phyloP scores from a whole-genome alignment of 139 green algal species.

The Tetraselmis striata region DNA sequence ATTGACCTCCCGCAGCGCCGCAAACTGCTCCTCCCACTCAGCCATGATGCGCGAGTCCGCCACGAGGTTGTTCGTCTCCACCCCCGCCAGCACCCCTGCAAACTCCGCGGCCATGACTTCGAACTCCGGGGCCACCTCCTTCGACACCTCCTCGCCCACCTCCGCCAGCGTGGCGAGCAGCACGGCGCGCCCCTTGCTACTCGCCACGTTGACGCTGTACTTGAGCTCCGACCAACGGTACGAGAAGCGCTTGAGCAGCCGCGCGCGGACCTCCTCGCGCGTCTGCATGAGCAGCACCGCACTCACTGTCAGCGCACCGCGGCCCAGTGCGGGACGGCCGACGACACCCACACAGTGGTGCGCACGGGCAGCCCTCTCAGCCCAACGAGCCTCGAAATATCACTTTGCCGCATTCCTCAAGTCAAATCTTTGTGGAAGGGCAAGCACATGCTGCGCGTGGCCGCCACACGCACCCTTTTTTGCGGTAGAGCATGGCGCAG shows the following conservation, averaged over 20 bases:
- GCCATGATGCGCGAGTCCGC: neutral
- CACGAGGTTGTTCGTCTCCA: neutral
- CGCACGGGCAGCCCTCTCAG: no score
- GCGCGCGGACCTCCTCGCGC: neutral
- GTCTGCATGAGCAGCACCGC: no score
- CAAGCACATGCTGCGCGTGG: no score
- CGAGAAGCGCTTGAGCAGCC: neutral
- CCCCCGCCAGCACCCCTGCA: neutral
- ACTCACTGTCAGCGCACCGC: neutral
- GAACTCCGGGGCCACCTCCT: neutral
- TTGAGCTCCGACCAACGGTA: neutral
- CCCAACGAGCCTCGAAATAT: no score
- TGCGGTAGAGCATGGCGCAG: no score
- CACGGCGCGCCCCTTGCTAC: neutral
- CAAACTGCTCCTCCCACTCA: neutral
- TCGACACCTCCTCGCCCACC: neutral
- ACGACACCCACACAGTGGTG: no score
- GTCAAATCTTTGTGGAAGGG: no score
- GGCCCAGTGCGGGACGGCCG: no score
- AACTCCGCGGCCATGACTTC: neutral
- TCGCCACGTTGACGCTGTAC: neutral
- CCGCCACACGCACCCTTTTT: no score
- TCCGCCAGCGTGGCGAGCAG: neutral
- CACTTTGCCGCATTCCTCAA: no score
- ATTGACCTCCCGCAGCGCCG: neutral